A percentile compares a stretch with the other conserved stretches of the same genome.
Conservation (phyloP, 345 rosid species). For the Euclidium syriacum region DNA sequence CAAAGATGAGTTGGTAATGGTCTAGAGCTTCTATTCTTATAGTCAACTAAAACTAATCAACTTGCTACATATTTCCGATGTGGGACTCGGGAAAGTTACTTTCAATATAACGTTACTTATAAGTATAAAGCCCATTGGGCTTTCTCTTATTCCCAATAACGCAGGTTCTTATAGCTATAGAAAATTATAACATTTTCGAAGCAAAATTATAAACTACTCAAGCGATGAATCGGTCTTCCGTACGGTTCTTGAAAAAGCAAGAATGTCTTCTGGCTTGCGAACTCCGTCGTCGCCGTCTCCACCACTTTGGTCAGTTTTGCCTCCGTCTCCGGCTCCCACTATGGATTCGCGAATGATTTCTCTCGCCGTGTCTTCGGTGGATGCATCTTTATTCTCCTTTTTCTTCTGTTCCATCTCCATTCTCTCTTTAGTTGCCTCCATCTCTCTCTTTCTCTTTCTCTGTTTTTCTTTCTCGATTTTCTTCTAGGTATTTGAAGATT, state of each 20-base stretch:
- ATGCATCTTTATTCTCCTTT: constrained; percentile 1
- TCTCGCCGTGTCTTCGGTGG: constrained; percentile 7
- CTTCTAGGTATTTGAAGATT: neutral
- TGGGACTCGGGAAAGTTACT: too few species aligned
- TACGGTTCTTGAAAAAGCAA: constrained; percentile 30
- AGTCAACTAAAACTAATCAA: too few species aligned
- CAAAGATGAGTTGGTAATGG: too few species aligned
- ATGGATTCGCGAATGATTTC: constrained; percentile 5
- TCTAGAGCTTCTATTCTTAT: too few species aligned
- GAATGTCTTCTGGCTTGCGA: constrained; percentile 25
- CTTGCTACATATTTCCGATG: too few species aligned
- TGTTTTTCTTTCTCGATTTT: neutral
- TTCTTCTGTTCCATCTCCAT: constrained; percentile 4
- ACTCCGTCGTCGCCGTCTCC: neutral
- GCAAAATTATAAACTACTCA: constrained; percentile 20
- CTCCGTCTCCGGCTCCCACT: neutral
- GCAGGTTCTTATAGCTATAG: too few species aligned
- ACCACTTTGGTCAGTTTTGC: neutral
- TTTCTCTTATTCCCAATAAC: too few species aligned
- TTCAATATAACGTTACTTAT: too few species aligned
- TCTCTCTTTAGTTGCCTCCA: constrained; percentile 34
- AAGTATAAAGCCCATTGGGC: constrained; percentile 10
- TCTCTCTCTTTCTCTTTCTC: neutral
- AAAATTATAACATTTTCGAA: too few species aligned
- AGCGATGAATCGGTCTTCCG: constrained; percentile 28